Percentiles rank a stretch among this genome's conserved stretches.
Conservation (phyloP, 2,329 filamentous ascomycete species). For the Xylariales sp. region DNA sequence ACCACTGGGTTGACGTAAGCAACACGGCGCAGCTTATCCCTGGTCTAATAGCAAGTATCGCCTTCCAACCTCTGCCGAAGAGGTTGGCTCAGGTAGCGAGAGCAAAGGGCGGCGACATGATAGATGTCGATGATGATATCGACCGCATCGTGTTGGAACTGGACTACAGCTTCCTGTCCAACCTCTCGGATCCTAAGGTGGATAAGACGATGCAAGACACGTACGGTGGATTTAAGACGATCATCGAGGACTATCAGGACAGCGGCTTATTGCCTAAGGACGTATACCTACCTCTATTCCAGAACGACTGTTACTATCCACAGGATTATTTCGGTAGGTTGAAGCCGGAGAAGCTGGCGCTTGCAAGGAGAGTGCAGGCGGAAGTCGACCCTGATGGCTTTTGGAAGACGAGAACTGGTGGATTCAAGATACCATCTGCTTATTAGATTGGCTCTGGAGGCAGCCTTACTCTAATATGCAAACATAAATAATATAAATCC, state of each 20-base stretch:
- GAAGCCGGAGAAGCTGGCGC: slow-evolving; percentile 49
- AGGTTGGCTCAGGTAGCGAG: slow-evolving; percentile 49
- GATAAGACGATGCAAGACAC: slow-evolving; percentile 53
- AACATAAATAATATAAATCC: slow-evolving; percentile 7
- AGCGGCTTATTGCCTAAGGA: slow-evolving; percentile 50
- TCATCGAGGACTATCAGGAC: slow-evolving; percentile 49
- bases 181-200: slow-evolving; percentile 47
- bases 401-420: slow-evolving; percentile 54
- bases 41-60: slow-evolving; percentile 51
- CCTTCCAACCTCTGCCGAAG: slow-evolving; percentile 55
- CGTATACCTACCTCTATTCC: slow-evolving; percentile 56
- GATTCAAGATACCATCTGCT: slow-evolving; percentile 52
- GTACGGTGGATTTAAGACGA: slow-evolving; percentile 50
- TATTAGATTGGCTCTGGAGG: slow-evolving; percentile 1
- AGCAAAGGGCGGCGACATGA: slow-evolving; percentile 53
- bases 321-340: slow-evolving; percentile 58
- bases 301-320: slow-evolving; percentile 57
- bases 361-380: slow-evolving; percentile 51
- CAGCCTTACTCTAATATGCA: slow-evolving; percentile 1
- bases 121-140: slow-evolving; percentile 54
- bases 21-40: slow-evolving; percentile 42
- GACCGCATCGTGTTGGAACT: slow-evolving; percentile 58
- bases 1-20: slow-evolving; percentile 51
- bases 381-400: slow-evolving; percentile 55
- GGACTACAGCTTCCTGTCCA: slow-evolving; percentile 54